A percentile compares a stretch with the other conserved stretches of the same genome.
Evolutionary conservation across 2,329 filamentous ascomycete species (phyloP).

Genomic region (Exophiala lecanii-corni): DNA sequence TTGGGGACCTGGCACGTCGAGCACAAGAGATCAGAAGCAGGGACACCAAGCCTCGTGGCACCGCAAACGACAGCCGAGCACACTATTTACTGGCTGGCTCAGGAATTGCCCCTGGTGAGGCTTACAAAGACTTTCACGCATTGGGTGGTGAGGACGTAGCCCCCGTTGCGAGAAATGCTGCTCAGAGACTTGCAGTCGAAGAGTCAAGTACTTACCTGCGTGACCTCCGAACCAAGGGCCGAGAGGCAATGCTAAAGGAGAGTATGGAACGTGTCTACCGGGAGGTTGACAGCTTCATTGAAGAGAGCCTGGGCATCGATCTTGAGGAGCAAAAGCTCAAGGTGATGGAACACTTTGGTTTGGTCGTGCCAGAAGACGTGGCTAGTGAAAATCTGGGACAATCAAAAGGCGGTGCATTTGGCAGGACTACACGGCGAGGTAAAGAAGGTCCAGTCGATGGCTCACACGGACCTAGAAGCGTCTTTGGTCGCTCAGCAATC

Average conservation of each 20-base stretch:
- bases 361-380: constrained; percentile 51
- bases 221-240: constrained; percentile 84
- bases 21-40: constrained; percentile 73
- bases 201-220: constrained; percentile 58
- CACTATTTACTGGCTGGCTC: constrained; percentile 93
- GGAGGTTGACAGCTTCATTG: constrained; percentile 90
- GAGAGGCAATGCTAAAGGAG: constrained; percentile 84
- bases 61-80: constrained; percentile 48
- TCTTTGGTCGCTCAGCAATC: constrained; percentile 66
- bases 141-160: constrained; percentile 60
- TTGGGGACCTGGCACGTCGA: constrained; percentile 76
- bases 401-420: constrained; percentile 46
- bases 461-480: constrained; percentile 40
- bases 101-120: constrained; percentile 80
- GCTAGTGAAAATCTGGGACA: constrained; percentile 39
- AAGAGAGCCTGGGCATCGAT: constrained; percentile 90
- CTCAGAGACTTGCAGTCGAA: constrained; percentile 17
- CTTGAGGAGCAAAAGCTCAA: constrained; percentile 91
- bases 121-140: constrained; percentile 78
- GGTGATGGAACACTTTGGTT: constrained; percentile 95
- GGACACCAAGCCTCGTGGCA: constrained; percentile 42
- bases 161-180: constrained; percentile 4
- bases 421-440: constrained; percentile 26
- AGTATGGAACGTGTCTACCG: constrained; percentile 82
- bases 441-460: constrained; percentile 4